A percentile compares a stretch with the other conserved stretches of the same genome.
Conservation (phyloP, 2,329 filamentous ascomycete species). For the Paraphaeosphaeria minitans region DNA sequence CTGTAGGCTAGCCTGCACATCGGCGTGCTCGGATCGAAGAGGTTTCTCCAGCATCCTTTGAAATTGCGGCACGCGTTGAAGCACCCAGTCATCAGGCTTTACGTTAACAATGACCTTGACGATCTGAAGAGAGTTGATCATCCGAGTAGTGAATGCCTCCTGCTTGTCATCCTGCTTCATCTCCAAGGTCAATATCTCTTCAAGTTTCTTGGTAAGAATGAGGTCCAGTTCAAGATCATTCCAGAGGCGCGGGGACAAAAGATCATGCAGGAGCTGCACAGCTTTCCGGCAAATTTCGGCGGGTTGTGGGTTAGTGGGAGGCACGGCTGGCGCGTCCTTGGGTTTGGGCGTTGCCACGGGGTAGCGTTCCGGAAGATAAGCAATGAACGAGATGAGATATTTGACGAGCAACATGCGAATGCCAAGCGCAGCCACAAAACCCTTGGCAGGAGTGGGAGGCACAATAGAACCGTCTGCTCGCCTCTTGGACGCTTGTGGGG, state of each 20-base stretch:
- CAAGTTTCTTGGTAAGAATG: slow-evolving; percentile 86
- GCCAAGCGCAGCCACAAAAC: slow-evolving; percentile 52
- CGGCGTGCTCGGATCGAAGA: slow-evolving; percentile 83
- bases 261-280: slow-evolving; percentile 77
- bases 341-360: slow-evolving; percentile 61
- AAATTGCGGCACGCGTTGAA: slow-evolving; percentile 74
- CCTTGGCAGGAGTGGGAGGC: slow-evolving; percentile 56
- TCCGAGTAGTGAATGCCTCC: slow-evolving; percentile 81
- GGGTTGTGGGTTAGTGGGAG: slow-evolving; percentile 53
- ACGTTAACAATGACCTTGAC: slow-evolving; percentile 86
- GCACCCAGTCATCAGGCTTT: slow-evolving; percentile 89
- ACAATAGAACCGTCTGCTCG: slow-evolving; percentile 70
- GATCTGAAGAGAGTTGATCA: slow-evolving; percentile 93
- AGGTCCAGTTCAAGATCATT: slow-evolving; percentile 83
- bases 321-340: slow-evolving; percentile 45
- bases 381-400: slow-evolving; percentile 95
- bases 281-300: slow-evolving; percentile 86
- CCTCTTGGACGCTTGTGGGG: slow-evolving; percentile 72
- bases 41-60: slow-evolving; percentile 91
- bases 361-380: slow-evolving; percentile 84
- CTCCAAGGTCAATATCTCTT: slow-evolving; percentile 82
- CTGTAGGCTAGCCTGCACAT: slow-evolving; percentile 92
- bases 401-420: slow-evolving; percentile 84
- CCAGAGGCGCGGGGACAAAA: slow-evolving; percentile 89
- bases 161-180: slow-evolving; percentile 53